Evolutionary conservation across 768 basidiomycete species (phyloP).

Genomic region (Lentinula boryana): DNA sequence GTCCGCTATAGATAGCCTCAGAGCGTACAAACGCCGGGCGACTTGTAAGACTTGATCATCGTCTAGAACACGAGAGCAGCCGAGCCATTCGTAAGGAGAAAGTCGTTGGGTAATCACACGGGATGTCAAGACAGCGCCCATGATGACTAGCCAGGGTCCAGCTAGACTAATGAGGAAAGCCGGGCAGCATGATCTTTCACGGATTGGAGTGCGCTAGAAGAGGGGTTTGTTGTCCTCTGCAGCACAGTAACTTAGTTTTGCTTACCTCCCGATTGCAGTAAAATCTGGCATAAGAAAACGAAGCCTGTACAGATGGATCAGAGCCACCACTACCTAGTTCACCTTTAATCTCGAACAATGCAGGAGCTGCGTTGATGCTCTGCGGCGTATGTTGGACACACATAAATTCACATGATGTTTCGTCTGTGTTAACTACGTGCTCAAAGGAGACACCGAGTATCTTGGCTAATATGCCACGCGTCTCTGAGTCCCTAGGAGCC

Average conservation of each 20-base stretch:
- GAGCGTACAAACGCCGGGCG: conserved; percentile 18
- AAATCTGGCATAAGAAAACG: conserved; percentile 14
- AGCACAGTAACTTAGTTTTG: too few relatives aligned
- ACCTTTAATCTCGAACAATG: conserved; percentile 10
- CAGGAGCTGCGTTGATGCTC: background rate
- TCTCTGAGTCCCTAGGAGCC: background rate
- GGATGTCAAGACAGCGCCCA: conserved; percentile 23
- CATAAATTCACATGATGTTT: background rate
- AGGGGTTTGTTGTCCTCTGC: background rate
- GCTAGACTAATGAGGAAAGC: conserved; percentile 23
- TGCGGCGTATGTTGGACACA: background rate
- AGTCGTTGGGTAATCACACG: conserved; percentile 25
- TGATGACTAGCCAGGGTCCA: conserved; percentile 25
- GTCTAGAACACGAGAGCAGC: conserved; percentile 12
- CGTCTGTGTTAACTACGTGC: background rate
- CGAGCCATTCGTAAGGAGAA: conserved; percentile 26
- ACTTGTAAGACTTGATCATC: conserved; percentile 13
- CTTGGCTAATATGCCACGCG: background rate
- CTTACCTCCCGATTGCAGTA: background rate
- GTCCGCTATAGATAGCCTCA: conserved; percentile 10
- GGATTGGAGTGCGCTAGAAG: conserved; percentile 12
- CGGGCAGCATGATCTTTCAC: conserved; percentile 20
- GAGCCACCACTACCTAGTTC: conserved; percentile 13
- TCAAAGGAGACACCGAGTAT: background rate
- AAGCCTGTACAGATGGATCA: conserved; percentile 17